A percentile compares a stretch with the other conserved stretches of the same genome.
phyloP scores from a whole-genome alignment of 2,329 filamentous ascomycete species.

The Elsinoe necatrix region DNA sequence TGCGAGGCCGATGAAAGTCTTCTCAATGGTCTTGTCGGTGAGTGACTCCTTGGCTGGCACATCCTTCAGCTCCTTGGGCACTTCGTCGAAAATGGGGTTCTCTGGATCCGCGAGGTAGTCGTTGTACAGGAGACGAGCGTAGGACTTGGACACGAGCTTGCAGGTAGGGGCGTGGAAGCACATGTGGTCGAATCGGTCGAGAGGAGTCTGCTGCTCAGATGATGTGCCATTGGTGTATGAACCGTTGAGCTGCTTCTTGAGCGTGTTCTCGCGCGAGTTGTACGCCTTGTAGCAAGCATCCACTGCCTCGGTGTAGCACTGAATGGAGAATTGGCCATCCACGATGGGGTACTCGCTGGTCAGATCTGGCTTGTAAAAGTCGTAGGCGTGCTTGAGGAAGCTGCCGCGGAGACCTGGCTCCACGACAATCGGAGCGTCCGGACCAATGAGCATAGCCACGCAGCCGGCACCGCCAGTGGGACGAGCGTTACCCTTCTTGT shows the following conservation, averaged over 20 bases:
- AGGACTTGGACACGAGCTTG: constrained; percentile 48
- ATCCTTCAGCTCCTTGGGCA: constrained; percentile 41
- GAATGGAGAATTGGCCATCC: constrained; percentile 45
- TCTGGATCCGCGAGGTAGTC: constrained; percentile 41
- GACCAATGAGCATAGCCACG: constrained; percentile 46
- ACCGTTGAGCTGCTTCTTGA: constrained; percentile 37
- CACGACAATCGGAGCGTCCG: constrained; percentile 42
- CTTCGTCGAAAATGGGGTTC: constrained; percentile 42
- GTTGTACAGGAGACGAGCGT: constrained; percentile 46
- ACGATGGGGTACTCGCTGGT: constrained; percentile 47
- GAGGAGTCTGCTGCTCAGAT: constrained; percentile 35
- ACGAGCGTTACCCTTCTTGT: constrained; percentile 47
- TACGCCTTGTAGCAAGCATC: constrained; percentile 48
- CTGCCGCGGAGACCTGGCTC: constrained; percentile 43
- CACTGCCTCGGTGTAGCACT: constrained; percentile 46
- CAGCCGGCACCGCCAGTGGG: constrained; percentile 47
- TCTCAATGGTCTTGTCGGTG: constrained; percentile 46
- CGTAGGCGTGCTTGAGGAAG: constrained; percentile 46
- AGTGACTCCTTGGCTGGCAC: constrained; percentile 40
- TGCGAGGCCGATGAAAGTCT: constrained; percentile 44
- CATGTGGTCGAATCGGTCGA: constrained; percentile 49
- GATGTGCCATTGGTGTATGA: constrained; percentile 35
- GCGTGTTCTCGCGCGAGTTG: constrained; percentile 40
- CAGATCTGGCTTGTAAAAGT: constrained; percentile 49
- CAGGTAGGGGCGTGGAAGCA: constrained; percentile 47